A percentile compares a stretch with the other conserved stretches of the same genome.
These are phyloP conservation scores for Sesbania bispinosa DNA, from an alignment of 306 rosid species.

Conservation along the genomic window DNA sequence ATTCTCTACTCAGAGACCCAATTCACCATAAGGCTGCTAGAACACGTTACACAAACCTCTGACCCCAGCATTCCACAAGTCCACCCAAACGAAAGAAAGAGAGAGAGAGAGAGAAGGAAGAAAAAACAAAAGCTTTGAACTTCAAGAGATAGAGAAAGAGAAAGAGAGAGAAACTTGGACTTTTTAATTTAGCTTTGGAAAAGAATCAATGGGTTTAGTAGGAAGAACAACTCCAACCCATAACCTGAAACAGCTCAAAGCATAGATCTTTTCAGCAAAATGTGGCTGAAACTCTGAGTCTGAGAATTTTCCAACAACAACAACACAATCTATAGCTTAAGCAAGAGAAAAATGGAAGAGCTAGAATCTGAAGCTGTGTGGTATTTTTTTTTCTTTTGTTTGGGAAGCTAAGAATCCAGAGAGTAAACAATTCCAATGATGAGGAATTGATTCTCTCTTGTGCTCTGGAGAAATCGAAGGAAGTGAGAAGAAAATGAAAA, in stretches of 20 bases:
- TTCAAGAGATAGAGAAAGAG: not conserved
- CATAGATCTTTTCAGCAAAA: constrained; percentile 49
- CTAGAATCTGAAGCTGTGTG: constrained; percentile 22
- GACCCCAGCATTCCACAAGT: constrained; percentile 59
- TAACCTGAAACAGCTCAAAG: constrained; percentile 26
- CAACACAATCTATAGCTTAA: not conserved
- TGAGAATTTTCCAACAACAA: not conserved
- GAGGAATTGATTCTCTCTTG: constrained; percentile 29
- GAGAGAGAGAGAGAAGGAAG: not conserved
- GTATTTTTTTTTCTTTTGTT: too few relatives aligned
- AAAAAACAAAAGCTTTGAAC: not conserved
- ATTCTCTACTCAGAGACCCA: constrained; percentile 40
- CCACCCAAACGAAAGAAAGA: constrained; percentile 24
- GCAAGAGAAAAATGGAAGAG: not conserved
- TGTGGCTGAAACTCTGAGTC: constrained; percentile 28
- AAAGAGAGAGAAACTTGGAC: not conserved
- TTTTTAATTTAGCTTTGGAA: not conserved
- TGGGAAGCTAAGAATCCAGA: constrained; percentile 27
- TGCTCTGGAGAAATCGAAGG: constrained; percentile 43
- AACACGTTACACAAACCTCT: constrained; percentile 34
- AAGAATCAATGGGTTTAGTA: constrained; percentile 39
- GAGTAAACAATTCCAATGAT: constrained; percentile 24
- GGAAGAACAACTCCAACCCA: constrained; percentile 36
- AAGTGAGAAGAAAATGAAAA: constrained; percentile 24
- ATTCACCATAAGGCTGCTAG: constrained; percentile 36